Evolutionary conservation across 208 protist species (phyloP).

Genomic region (Polymyxa betae): DNA sequence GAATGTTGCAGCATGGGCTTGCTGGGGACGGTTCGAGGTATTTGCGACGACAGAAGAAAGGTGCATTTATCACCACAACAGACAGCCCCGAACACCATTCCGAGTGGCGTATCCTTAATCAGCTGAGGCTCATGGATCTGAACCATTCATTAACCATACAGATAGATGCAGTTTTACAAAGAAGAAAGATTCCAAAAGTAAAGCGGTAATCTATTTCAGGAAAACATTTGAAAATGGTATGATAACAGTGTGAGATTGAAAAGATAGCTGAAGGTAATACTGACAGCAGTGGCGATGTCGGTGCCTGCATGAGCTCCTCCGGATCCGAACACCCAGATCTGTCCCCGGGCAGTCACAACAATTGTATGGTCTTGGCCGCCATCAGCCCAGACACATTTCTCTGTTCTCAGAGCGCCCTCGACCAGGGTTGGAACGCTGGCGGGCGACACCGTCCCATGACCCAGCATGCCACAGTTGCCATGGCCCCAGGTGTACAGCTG

Average conservation of each 20-base stretch:
- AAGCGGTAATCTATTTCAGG: not conserved
- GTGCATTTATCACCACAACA: conserved; percentile 15
- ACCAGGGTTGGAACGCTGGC: conserved; percentile 19
- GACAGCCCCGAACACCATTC: not conserved
- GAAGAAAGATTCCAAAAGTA: too few species aligned
- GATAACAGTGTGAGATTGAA: not conserved
- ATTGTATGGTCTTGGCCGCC: conserved; percentile 52
- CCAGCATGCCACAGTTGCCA: conserved; percentile 6
- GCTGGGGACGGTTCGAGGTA: not conserved
- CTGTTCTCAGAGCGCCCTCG: not conserved
- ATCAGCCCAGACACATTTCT: conserved; percentile 40
- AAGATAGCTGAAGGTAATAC: not conserved
- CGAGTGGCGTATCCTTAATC: not conserved
- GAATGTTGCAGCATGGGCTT: not conserved
- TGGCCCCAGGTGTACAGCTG: conserved; percentile 35
- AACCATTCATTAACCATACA: too few species aligned
- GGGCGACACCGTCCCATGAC: not conserved
- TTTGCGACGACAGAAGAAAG: conserved; percentile 11
- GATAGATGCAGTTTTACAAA: too few species aligned
- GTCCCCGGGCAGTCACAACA: conserved; percentile 7
- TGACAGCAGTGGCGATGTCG: not conserved
- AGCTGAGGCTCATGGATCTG: conserved; percentile 36
- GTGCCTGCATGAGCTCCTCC: not conserved
- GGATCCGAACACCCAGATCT: not conserved
- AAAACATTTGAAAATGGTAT: not conserved